Base-by-base conservation (phyloP, 441 rosid species). In the Pelargonium citronellum region DNA sequence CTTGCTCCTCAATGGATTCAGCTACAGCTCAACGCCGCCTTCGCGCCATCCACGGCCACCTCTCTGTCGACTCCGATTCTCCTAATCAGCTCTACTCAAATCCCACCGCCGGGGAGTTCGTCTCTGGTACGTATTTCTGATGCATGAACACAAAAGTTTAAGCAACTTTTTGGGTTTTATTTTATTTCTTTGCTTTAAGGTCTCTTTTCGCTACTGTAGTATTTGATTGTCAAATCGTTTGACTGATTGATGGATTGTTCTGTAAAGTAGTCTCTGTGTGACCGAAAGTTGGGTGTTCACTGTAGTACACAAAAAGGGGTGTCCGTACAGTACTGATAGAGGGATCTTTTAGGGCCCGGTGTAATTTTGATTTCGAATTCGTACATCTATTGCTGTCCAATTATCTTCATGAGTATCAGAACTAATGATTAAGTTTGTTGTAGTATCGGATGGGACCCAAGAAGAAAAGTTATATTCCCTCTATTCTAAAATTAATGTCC, bases 1-100 rank as follows among this genome's bases (percentile, higher is more conserved):
- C 64, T 3, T 10, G 24, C n/a, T 10, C 24, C 34, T 1, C 22
- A 9, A 60, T 30, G 34, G 24, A 60, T 34, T 84, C 84, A 87
- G 89, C 87, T 30, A 1, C 82, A 19, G 89, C 91, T 75, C 90
- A 87, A 73, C 98, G 95, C 73, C 98, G 99, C 67, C 75, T 95
- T 67, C 70, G 81, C 46, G 82, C 96, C 73, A 84, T 95, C 64
- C 76, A 81, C 69, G 81, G 75, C 71, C 99, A 92, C 79, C 88
- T 95, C 70, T 66, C 70, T n/a, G 37, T 81, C 66, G 75, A 87
- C 37, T 60, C 77, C 57, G 83, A 66, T 49, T 81, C 87, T 77
- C 46, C 60, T 43, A 67, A 90, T 72, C 80, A 70, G 67, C 87
- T 91, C 72, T 85, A 65, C 53, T 70, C 76, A 3, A 81, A 75